These are phyloP conservation scores for Lasiodiplodia theobromae DNA, from an alignment of 2,329 filamentous ascomycete genomes.

Conservation along the genomic window DNA sequence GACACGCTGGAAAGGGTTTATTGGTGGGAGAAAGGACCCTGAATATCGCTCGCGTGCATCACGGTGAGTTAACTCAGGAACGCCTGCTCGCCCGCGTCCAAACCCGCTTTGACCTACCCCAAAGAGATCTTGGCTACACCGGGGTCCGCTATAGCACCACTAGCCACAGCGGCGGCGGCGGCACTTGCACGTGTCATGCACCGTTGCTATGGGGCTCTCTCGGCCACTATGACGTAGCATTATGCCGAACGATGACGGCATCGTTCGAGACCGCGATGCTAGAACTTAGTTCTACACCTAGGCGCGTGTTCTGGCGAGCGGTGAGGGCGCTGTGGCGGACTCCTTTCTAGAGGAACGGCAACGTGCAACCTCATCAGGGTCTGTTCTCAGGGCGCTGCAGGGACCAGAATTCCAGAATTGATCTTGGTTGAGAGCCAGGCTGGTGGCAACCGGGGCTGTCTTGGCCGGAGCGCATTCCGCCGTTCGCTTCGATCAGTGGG, in stretches of 20 bases:
- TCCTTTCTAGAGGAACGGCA: neutral
- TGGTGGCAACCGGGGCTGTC: conserved; percentile 3
- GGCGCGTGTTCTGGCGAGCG: neutral
- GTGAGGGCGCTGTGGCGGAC: neutral
- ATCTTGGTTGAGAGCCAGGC: neutral
- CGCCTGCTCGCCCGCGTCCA: conserved; percentile 8
- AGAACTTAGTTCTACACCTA: neutral
- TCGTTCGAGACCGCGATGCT: neutral
- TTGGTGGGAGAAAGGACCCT: conserved; percentile 14
- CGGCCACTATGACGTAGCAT: conserved; percentile 10
- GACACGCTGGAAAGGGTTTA: neutral
- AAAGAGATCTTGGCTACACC: conserved; percentile 6
- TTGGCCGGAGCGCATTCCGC: neutral
- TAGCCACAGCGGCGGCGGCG: conserved; percentile 12
- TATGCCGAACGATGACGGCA: neutral
- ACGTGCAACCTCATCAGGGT: conserved; percentile 7
- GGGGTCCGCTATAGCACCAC: conserved; percentile 3
- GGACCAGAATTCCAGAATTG: neutral
- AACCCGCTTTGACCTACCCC: conserved; percentile 4
- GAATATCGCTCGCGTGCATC: conserved; percentile 21
- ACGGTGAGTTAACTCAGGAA: conserved; percentile 16
- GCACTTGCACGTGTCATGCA: conserved; percentile 7
- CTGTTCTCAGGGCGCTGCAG: conserved; percentile 3
- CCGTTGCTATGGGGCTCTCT: conserved; percentile 1
- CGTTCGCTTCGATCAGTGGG: conserved; percentile 1